Evolutionary conservation across 805 yeast species (phyloP).

Genomic region (Wickerhamiella domercqiae): DNA sequence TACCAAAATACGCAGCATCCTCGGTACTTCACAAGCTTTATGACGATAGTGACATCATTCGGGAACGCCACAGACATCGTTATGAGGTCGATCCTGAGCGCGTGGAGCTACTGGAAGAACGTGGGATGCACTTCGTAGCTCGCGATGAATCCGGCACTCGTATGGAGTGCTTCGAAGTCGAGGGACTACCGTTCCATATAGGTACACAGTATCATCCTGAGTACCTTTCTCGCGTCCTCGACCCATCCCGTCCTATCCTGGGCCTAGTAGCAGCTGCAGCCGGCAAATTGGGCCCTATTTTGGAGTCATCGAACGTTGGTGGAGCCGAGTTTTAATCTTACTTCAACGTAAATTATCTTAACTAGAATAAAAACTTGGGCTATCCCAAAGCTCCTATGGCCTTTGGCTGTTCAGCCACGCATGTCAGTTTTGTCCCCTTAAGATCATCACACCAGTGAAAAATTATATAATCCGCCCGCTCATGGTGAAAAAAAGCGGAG

Average conservation of each 20-base stretch:
- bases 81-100: slow-evolving; percentile 89
- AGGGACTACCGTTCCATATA: slow-evolving; percentile 76
- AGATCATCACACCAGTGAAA: too few relatives aligned
- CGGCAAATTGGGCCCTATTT: slow-evolving; percentile 58
- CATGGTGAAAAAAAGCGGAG: slow-evolving; percentile 1
- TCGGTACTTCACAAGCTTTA: slow-evolving; percentile 63
- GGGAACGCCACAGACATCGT: slow-evolving; percentile 97
- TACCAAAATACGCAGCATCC: slow-evolving; percentile 45
- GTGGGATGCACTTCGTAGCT: slow-evolving; percentile 83
- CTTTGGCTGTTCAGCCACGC: too few relatives aligned
- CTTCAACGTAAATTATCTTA: not conserved
- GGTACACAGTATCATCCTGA: slow-evolving; percentile 99
- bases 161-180: slow-evolving; percentile 86
- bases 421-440: too few relatives aligned
- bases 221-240: slow-evolving; percentile 87
- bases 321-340: slow-evolving; percentile 10
- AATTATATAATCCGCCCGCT: not conserved
- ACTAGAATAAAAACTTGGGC: too few relatives aligned
- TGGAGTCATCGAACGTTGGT: slow-evolving; percentile 18
- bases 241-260: slow-evolving; percentile 90
- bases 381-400: too few relatives aligned
- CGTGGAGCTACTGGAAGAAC: slow-evolving; percentile 50
- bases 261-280: slow-evolving; percentile 92
- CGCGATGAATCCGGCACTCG: slow-evolving; percentile 79
- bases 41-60: slow-evolving; percentile 50